Evolutionary conservation across 768 basidiomycete genomes (phyloP), one percentile per base, ranked within the genome.

Genomic region (Leccinum rimulosum): DNA sequence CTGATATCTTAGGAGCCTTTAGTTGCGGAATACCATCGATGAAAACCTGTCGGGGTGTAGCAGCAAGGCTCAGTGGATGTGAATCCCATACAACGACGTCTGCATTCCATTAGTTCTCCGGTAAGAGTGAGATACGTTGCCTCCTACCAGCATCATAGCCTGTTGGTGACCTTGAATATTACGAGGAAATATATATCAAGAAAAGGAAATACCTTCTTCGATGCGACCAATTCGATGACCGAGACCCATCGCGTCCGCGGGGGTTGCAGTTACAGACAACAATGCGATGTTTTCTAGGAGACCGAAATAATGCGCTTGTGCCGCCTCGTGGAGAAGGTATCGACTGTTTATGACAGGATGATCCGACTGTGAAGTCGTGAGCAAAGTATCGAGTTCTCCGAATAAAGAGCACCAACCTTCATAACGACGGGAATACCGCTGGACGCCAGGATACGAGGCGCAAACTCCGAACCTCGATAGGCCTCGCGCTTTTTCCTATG

Each of bases 21-120:
- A 89, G 78, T 66, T 95, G 93, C 4, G 84, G 69, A 58, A 93
- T 85, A 2, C 93, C 93, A 70, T 97, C 94, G 63, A 95, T 90
- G 79, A 87, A 95, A 28, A 91, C 84, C 57, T 86, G 84, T 12
- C 76, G 68, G 0, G 91, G 92, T 0, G 88, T 91, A 3, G 91
- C 86, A 55, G 87, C 90, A 22, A 91, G 74, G 30, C 79, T 79
- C 30, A 93, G 78, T 1, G 92, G 92, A 72, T 91, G 88, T 3
- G 83, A 84, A 65, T 88, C 84, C 87, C 86, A 88, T 38, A 92
- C 70, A 7, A 91, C 88, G n/a, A 91, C 68, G 67, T 93, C 87
- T 51, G 31, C 12, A 45, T 27, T n/a, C 3, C 17, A n/a, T 65
- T 14, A 62, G 45, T 52, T 7, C 30, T 50, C 9, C n/a, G 33